Base-by-base conservation (phyloP, 164 flowering plant species). In the Cinnamomum micranthum region DNA sequence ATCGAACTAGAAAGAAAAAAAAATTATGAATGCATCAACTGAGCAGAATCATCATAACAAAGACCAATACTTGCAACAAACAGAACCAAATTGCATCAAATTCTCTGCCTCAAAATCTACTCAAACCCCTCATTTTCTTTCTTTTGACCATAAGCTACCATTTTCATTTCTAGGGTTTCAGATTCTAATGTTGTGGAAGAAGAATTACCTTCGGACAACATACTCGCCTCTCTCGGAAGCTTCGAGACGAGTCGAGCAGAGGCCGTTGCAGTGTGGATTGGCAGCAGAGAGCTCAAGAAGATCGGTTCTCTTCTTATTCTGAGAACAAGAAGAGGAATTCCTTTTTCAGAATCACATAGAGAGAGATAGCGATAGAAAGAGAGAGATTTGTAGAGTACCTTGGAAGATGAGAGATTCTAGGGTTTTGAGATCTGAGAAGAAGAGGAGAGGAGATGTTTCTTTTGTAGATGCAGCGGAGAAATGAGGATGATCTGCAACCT, bases 181-280 rank as follows among this genome's bases (percentile, higher is more conserved):
- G 31, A 28, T 28, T 28, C 31, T 28, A 28, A 28, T 28, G 31
- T 13, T 51, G 58, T 12, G 52, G 58, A 68, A 19, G 51, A 63
- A 64, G 27, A 52, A 20, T 52, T 13, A 84, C 87, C 85, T 77
- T 84, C 81, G n/a, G 65, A 14, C 6, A 81, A 77, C 9, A 76
- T 28, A 70, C 66, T 79, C 1, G 69, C 76, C 2, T 79, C 84
- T 13, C 28, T 69, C 24, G 90, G 84, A 68, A 84, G 85, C 79
- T 84, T 85, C 19, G 88, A 85, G 69, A 87, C 80, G 4, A 85
- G 86, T 55, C 87, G 77, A 69, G 90, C 86, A 3, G 88, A 84
- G 1, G 90, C 87, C 71, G 78, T 76, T 1, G 87, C 88, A 33
- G 73, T 76, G 69, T 87, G 86, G 55, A 81, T 10, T 9, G 86